Base-by-base conservation (phyloP, 768 basidiomycete species). In the Rhizopogon vinicolor region DNA sequence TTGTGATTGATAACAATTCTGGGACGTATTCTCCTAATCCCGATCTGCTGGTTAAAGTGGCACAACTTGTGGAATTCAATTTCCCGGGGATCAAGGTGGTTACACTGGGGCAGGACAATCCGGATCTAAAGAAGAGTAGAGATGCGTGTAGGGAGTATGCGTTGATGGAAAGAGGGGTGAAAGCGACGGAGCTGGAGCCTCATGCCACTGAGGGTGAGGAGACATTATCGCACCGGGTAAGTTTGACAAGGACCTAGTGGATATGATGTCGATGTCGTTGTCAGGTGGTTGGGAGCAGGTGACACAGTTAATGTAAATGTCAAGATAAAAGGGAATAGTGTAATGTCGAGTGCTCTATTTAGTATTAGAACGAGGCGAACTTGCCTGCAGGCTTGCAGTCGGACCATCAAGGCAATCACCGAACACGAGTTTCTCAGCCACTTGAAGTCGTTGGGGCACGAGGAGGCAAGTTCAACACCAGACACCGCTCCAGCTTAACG, bases 1-100 rank as follows among this genome's bases (percentile, higher is more conserved):
- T 93, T 33, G 85, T 92, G 58, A 82, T 93, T 63, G 91, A 93
- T 67, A 93, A 94, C 63, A 88, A 89, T 64, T 86, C 83, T 61
- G 91, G 91, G 48, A 94, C 91, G 51, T 93, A 93, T 65, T 79
- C 89, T 33, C 91, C 92, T 1, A 82, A 90, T 63, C 75, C 78
- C 52, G 68, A 62, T 52, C 63, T 92, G 59, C 70, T 93, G 2
- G 85, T 86, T 0, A 66, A 75, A 42, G 67, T 92, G 54, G 80
- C 82, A 64, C 75, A 73, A 59, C 72, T 89, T 28, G 65, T 93
- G 50, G 84, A 89, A 69, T 78, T 78, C 62, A 93, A 93, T 64
- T 91, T 94, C 64, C 75, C 81, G 18, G 85, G 84, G 2, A 75
- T 91, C 55, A 68, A 61, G 35, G 75, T 91, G 18, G 64, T 77